phyloP scores from a whole-genome alignment of 441 rosid genomes.

The Erodium texanum region DNA sequence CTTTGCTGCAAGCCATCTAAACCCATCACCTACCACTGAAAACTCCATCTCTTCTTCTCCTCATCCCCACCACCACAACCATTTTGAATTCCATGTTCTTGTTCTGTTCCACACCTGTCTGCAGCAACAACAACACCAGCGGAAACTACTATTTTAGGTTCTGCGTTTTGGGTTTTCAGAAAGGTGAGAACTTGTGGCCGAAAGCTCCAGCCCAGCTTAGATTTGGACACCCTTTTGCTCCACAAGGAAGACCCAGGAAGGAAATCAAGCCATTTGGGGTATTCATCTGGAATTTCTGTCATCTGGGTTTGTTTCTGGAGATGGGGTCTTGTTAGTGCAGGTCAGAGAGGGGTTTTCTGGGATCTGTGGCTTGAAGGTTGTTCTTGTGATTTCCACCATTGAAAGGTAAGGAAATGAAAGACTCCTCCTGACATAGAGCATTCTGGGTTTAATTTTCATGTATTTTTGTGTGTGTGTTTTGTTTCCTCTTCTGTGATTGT shows the following conservation, averaged over 20 bases:
- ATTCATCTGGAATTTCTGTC: conserved; percentile 21
- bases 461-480: neutral
- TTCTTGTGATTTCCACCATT: too few species aligned
- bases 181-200: conserved; percentile 25
- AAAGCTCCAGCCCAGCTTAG: conserved; percentile 65
- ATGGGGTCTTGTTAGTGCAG: conserved; percentile 14
- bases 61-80: too few species aligned
- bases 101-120: too few species aligned
- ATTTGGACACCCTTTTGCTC: conserved; percentile 35
- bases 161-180: conserved; percentile 25
- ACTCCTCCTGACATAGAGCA: conserved; percentile 5
- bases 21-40: conserved; percentile 55
- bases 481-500: conserved; percentile 5
- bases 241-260: conserved; percentile 18
- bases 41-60: conserved; percentile 39
- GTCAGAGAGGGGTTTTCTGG: conserved; percentile 28
- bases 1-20: conserved; percentile 27
- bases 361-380: conserved; percentile 12
- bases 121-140: too few species aligned
- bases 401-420: conserved; percentile 29
- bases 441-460: conserved; percentile 4
- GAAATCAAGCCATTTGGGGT: conserved; percentile 25
- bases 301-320: conserved; percentile 24
- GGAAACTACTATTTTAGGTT: conserved; percentile 17
- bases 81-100: too few species aligned